phyloP scores from a whole-genome alignment of 176 grass and related monocot genomes.

The Dendrocalamus sinicus region DNA sequence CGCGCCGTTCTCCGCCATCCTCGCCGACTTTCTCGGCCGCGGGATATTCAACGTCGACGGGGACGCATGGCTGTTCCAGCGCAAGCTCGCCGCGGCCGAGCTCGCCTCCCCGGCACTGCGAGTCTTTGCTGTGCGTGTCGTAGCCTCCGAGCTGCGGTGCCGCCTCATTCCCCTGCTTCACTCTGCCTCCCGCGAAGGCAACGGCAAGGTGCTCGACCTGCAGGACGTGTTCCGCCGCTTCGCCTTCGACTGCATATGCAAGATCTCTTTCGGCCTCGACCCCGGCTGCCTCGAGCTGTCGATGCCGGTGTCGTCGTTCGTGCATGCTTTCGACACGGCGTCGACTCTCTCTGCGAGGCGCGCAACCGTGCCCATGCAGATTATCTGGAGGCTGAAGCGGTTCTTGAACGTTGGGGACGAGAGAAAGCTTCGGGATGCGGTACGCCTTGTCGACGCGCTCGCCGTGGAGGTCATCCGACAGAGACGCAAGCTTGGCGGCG shows the following conservation, averaged over 20 bases:
- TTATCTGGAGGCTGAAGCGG: slow-evolving; percentile 69
- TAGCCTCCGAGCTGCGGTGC: slow-evolving; percentile 56
- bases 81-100: slow-evolving; percentile 73
- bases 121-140: slow-evolving; percentile 50
- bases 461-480: slow-evolving; percentile 72
- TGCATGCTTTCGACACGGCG: slow-evolving; percentile 62
- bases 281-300: slow-evolving; percentile 68
- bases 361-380: slow-evolving; percentile 49
- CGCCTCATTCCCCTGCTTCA: slow-evolving; percentile 74
- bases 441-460: slow-evolving; percentile 65
- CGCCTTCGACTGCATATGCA: slow-evolving; percentile 86
- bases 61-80: slow-evolving; percentile 70
- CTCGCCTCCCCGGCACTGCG: slow-evolving; percentile 50
- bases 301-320: slow-evolving; percentile 64
- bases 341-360: slow-evolving; percentile 72
- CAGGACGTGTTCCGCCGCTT: slow-evolving; percentile 84
- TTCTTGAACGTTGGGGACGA: slow-evolving; percentile 75
- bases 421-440: slow-evolving; percentile 48
- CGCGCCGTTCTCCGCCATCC: slow-evolving; percentile 68
- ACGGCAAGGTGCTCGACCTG: slow-evolving; percentile 60
- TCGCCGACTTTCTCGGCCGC: slow-evolving; percentile 82
- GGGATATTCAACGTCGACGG: slow-evolving; percentile 94
- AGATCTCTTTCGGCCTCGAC: slow-evolving; percentile 75
- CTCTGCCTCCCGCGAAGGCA: slow-evolving; percentile 22
- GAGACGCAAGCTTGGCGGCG: slow-evolving; percentile 64